phyloP scores from a whole-genome alignment of 106 monocot species.

The Acorus gramineus region DNA sequence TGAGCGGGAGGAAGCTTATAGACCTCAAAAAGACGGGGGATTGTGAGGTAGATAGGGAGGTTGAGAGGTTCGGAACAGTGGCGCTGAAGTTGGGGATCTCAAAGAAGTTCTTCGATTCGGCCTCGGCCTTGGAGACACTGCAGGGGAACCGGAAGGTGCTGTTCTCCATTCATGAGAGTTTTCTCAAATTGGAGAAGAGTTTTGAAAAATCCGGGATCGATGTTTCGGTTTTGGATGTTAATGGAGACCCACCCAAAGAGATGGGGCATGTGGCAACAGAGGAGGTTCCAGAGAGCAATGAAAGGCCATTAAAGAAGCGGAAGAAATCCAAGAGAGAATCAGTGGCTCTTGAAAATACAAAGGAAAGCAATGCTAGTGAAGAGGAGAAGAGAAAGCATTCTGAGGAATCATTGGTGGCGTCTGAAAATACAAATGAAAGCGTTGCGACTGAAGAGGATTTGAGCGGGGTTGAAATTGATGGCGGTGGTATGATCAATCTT shows the following conservation, averaged over 20 bases:
- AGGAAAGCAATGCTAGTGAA: neutral
- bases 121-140: conserved; percentile 36
- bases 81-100: conserved; percentile 46
- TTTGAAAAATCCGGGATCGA: conserved; percentile 53
- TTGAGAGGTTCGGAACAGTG: conserved; percentile 53
- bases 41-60: conserved; percentile 17
- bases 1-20: conserved; percentile 39
- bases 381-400: too few relatives aligned
- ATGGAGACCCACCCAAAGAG: neutral
- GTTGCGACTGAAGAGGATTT: conserved; percentile 6
- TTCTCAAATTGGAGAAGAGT: conserved; percentile 74
- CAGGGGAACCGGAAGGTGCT: conserved; percentile 62
- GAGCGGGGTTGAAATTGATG: conserved; percentile 8
- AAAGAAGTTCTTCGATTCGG: conserved; percentile 52
- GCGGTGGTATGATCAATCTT: conserved; percentile 16
- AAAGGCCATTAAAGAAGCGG: conserved; percentile 38
- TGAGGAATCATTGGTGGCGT: too few relatives aligned
- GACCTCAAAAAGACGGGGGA: conserved; percentile 12
- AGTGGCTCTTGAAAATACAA: conserved; percentile 10
- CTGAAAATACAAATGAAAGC: neutral
- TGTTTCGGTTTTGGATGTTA: conserved; percentile 19
- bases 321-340: conserved; percentile 35
- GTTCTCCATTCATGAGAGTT: conserved; percentile 46
- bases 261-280: conserved; percentile 1
- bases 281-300: neutral